These are phyloP conservation scores for Diaporthe australafricana DNA, from an alignment of 2,329 filamentous ascomycete genomes.

Conservation along the genomic window DNA sequence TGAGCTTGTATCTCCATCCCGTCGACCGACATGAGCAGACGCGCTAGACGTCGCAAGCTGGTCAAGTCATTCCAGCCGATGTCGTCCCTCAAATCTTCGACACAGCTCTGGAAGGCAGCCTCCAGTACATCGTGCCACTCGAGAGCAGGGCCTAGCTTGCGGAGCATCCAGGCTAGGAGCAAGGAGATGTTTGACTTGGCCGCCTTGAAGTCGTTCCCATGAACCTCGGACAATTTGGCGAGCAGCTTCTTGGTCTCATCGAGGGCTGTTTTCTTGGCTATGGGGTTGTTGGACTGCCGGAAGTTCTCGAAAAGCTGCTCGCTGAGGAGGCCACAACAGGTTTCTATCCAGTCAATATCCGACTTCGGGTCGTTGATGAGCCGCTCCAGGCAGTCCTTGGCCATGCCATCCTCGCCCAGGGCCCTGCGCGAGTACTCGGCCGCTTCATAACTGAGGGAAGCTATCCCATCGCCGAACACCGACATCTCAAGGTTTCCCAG, in stretches of 20 bases:
- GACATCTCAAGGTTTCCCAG: background rate
- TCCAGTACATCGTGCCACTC: slow-evolving; percentile 39
- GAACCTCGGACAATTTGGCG: background rate
- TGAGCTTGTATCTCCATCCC: slow-evolving; percentile 39
- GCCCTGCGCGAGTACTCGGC: background rate
- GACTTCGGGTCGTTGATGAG: slow-evolving; percentile 1
- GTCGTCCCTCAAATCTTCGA: slow-evolving; percentile 36
- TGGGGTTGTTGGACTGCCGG: slow-evolving; percentile 1
- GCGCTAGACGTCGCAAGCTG: slow-evolving; percentile 38
- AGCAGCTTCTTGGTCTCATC: background rate
- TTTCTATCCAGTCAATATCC: background rate
- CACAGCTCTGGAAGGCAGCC: slow-evolving; percentile 37
- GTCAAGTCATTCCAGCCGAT: slow-evolving; percentile 39
- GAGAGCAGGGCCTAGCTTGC: slow-evolving; percentile 34
- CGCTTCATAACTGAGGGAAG: background rate
- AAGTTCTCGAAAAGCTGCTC: slow-evolving; percentile 26
- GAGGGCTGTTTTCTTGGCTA: background rate
- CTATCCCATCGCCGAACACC: background rate
- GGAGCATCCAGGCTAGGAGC: slow-evolving; percentile 38
- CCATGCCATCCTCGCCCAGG: slow-evolving; percentile 7
- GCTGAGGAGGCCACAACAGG: background rate
- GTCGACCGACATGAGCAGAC: slow-evolving; percentile 37
- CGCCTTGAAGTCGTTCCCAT: background rate
- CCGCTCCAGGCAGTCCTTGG: background rate
- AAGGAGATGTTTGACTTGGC: slow-evolving; percentile 29